A percentile compares a stretch with the other conserved stretches of the same genome.
Evolutionary conservation across 495 filamentous ascomycete species (phyloP).

Genomic region (Neurospora sp.): DNA sequence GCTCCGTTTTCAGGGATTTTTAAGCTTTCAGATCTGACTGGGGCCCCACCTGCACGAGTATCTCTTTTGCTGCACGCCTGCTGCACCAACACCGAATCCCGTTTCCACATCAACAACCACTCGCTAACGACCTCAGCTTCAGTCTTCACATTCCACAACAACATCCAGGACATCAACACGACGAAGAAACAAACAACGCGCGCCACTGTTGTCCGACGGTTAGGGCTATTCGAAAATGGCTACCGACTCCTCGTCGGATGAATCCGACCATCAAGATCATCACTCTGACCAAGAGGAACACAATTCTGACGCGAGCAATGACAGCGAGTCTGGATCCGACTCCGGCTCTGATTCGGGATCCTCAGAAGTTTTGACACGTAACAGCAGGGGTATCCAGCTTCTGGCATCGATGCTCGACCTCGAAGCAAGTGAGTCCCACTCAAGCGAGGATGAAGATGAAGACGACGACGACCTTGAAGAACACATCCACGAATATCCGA

Average conservation of each 20-base stretch:
- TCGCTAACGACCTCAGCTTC: neutral
- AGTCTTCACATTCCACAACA: neutral
- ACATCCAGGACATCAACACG: neutral
- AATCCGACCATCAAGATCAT: neutral
- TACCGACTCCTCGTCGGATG: neutral
- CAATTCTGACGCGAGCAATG: neutral
- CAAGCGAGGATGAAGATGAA: constrained; percentile 6
- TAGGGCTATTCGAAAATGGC: neutral
- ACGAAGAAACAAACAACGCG: neutral
- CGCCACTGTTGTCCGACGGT: neutral
- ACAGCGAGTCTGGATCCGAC: constrained; percentile 1
- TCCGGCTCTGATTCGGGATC: neutral
- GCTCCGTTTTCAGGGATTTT: neutral
- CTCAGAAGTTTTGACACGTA: neutral
- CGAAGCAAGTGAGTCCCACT: constrained; percentile 21
- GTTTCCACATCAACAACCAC: neutral
- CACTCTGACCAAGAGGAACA: neutral
- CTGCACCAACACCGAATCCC: neutral
- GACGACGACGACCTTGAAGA: neutral
- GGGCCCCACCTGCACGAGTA: neutral
- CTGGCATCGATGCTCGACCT: constrained; percentile 14
- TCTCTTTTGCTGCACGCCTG: neutral
- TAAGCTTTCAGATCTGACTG: neutral
- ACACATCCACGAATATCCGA: neutral
- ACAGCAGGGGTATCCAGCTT: neutral